Evolutionary conservation across 352 stramenopile genomes (phyloP), one percentile per base, ranked within the genome.

Genomic region (Globisporangium recalcitrans): DNA sequence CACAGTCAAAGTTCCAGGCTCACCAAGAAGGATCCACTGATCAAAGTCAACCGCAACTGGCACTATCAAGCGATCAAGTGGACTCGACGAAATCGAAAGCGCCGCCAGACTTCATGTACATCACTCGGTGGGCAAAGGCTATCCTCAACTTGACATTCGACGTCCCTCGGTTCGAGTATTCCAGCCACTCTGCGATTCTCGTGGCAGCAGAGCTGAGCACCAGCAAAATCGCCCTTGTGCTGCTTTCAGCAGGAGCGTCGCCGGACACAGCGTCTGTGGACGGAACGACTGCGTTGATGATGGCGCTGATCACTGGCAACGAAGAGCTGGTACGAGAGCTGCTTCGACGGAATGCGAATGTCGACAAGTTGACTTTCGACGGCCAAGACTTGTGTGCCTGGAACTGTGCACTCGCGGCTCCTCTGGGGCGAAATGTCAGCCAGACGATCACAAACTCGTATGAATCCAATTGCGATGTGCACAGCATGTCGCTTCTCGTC

Each of bases 281-380:
- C 11, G 70, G 73, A 4, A 68, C 74, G 6, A 89, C 75, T 0
- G 72, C 77, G 6, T 57, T 93, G 4, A 91, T 91, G 80, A 59
- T 83, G 21, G 76, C 80, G 3, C 71, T 91, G 4, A 57, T 88
- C 19, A 72, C 72, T 13, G 75, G 77, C 2, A 71, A 85, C 6
- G 66, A 71, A 64, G 63, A 65, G 53, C 65, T 85, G 19, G 52
- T 71, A 0, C 54, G 60, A 14, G 59, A 65, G 32, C 51, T 89
- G 9, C 62, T 85, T 8, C 22, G 62, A 1, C 63, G 65, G 13
- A 62, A 65, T 13, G 78, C 81, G 0, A 61, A 78, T 16, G 53
- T 91, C 7, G 71, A 91, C 52, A 74, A 78, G 6, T 85, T 90
- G 24, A 90, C 80, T 1, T 64, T 53, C 0, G 77, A 87, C 38